These are phyloP conservation scores for Rhizopus microsporus DNA, from an alignment of 371 early-diverging fungal genomes.

Conservation along the genomic window DNA sequence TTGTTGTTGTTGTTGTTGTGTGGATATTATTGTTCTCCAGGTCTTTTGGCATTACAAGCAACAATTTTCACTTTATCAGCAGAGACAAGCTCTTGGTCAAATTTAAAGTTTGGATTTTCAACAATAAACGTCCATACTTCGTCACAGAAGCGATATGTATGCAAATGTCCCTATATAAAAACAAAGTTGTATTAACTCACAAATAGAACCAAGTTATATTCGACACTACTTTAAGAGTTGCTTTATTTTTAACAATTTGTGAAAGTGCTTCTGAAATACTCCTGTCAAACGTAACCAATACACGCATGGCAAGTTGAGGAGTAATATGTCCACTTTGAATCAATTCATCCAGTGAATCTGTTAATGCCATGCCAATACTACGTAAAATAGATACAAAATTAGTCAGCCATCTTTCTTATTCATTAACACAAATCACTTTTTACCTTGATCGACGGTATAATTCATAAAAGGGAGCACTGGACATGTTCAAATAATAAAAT, in stretches of 20 bases:
- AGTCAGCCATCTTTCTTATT: background rate
- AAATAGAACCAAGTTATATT: slow-evolving; percentile 1
- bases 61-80: slow-evolving; percentile 92
- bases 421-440: background rate
- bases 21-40: slow-evolving; percentile 58
- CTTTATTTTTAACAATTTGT: slow-evolving; percentile 47
- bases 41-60: slow-evolving; percentile 80
- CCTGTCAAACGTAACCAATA: slow-evolving; percentile 76
- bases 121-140: slow-evolving; percentile 98
- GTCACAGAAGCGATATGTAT: slow-evolving; percentile 91
- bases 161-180: slow-evolving; percentile 71
- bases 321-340: slow-evolving; percentile 90
- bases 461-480: slow-evolving; percentile 45
- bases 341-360: slow-evolving; percentile 94
- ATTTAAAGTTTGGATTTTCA: slow-evolving; percentile 81
- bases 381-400: background rate
- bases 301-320: slow-evolving; percentile 93
- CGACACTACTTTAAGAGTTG: slow-evolving; percentile 41
- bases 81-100: slow-evolving; percentile 78
- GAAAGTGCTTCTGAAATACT: slow-evolving; percentile 48
- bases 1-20: background rate
- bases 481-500: slow-evolving; percentile 24
- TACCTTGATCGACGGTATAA: slow-evolving; percentile 56
- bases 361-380: slow-evolving; percentile 89
- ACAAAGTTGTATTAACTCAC: slow-evolving; percentile 1